These are phyloP conservation scores for Mucor plumbeus DNA, from an alignment of 371 early-diverging fungal genomes.

Conservation along the genomic window DNA sequence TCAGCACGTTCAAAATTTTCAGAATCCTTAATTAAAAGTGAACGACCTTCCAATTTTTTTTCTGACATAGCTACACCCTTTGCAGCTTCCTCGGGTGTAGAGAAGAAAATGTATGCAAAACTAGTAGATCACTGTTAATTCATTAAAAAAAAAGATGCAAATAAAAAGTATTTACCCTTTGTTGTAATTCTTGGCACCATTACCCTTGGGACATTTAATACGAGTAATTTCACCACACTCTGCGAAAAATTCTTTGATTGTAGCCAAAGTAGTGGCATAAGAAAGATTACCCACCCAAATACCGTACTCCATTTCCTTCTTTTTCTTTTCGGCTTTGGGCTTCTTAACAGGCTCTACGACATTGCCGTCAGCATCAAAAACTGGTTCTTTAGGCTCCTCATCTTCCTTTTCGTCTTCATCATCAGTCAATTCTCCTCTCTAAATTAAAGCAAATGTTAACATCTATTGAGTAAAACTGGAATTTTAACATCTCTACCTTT, in stretches of 20 bases:
- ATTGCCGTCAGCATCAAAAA: constrained; percentile 26
- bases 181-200: constrained; percentile 47
- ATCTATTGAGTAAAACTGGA: neutral
- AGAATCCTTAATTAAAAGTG: constrained; percentile 71
- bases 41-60: constrained; percentile 61
- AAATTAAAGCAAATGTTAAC: neutral
- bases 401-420: constrained; percentile 31
- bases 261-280: constrained; percentile 61
- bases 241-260: constrained; percentile 62
- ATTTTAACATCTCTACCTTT: constrained; percentile 29
- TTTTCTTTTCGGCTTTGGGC: constrained; percentile 39
- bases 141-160: neutral
- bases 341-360: constrained; percentile 38
- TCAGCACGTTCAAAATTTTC: constrained; percentile 64
- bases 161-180: constrained; percentile 47
- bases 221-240: constrained; percentile 70
- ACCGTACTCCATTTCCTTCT: constrained; percentile 56
- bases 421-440: constrained; percentile 48
- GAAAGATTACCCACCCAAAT: constrained; percentile 82
- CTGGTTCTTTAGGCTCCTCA: constrained; percentile 22
- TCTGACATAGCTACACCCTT: constrained; percentile 69
- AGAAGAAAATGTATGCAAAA: constrained; percentile 77
- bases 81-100: constrained; percentile 54
- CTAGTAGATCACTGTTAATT: constrained; percentile 29
- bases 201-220: constrained; percentile 65